A percentile compares a stretch with the other conserved stretches of the same genome.
These are phyloP conservation scores for Chytriomyces hyalinus DNA, from an alignment of 192 early-diverging fungal genomes.

Conservation along the genomic window DNA sequence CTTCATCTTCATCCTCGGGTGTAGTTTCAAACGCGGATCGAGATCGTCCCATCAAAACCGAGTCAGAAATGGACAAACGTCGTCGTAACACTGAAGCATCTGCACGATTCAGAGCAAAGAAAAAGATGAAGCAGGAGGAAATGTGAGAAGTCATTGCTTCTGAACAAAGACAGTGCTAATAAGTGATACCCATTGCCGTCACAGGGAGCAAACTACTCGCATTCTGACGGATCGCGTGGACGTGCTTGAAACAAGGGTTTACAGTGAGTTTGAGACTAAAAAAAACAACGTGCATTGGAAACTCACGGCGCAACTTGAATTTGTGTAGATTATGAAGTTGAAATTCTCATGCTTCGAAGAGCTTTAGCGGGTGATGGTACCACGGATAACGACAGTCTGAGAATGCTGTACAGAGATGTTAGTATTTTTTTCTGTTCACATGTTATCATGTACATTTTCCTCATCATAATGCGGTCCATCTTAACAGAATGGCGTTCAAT, in stretches of 20 bases:
- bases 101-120: conserved; percentile 93
- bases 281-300: too few relatives aligned
- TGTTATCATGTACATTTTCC: not conserved
- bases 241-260: conserved; percentile 40
- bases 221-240: conserved; percentile 77
- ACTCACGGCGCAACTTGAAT: too few relatives aligned
- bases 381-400: conserved; percentile 32
- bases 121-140: conserved; percentile 88
- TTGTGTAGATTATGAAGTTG: conserved; percentile 82
- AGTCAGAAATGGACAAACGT: conserved; percentile 74
- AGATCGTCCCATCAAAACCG: conserved; percentile 5
- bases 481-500: conserved; percentile 14
- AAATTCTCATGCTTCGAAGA: conserved; percentile 87
- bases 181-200: not conserved
- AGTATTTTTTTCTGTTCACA: not conserved
- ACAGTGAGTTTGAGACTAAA: too few relatives aligned
- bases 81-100: conserved; percentile 93
- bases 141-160: conserved; percentile 41
- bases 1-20: not conserved
- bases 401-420: conserved; percentile 32
- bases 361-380: conserved; percentile 37
- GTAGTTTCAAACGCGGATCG: not conserved
- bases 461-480: not conserved
- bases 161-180: not conserved
- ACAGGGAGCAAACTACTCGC: conserved; percentile 60